Evolutionary conservation across 176 grass and related monocot genomes (phyloP), one percentile per base, ranked within the genome.

Genomic region (Carex pumila): DNA sequence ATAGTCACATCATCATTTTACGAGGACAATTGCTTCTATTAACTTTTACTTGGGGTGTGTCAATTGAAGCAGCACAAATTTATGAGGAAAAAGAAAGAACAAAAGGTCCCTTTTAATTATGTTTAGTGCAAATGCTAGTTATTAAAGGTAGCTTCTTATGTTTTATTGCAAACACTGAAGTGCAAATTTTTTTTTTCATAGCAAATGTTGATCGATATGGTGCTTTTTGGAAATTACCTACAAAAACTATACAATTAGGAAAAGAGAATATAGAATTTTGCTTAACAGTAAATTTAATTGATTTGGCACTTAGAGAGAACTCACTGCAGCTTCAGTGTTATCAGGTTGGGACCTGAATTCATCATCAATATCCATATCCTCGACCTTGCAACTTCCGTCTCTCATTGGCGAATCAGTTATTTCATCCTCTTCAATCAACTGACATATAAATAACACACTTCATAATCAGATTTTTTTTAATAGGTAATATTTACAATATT

Each of bases 311-410:
- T 56, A 81, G 18, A 79, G 37, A 69, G 50, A 86, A 80, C 85
- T 86, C 62, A 86, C 85, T 19, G 47, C 36, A 52, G 72, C 15
- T 65, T 69, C 80, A 83, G 52, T 13, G 31, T 83, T 83, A 36
- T 83, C 52, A 18, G 52, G 25, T 34, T 32, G 73, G 49, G 41
- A 55, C 49, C 52, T 34, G 52, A 12, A 18, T 78, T 32, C 73
- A 78, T 78, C 81, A 66, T 83, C 81, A 31, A 66, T 52, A 83
- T 83, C 81, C 81, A 83, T 83, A 52, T 83, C 62, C 14, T 83
- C 81, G 12, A 83, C 64, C 14, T 29, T 53, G 62, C 5, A 69
- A 66, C 64, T 83, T 54, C 61, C 25, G 11, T 83, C 81, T 69
- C 79, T 43, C 79, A 81, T 81, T 47, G 79, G 39, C 3, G 58